Evolutionary conservation across 2,329 filamentous ascomycete genomes (phyloP), one percentile per base, ranked within the genome.

Genomic region (Fusarium sp.): DNA sequence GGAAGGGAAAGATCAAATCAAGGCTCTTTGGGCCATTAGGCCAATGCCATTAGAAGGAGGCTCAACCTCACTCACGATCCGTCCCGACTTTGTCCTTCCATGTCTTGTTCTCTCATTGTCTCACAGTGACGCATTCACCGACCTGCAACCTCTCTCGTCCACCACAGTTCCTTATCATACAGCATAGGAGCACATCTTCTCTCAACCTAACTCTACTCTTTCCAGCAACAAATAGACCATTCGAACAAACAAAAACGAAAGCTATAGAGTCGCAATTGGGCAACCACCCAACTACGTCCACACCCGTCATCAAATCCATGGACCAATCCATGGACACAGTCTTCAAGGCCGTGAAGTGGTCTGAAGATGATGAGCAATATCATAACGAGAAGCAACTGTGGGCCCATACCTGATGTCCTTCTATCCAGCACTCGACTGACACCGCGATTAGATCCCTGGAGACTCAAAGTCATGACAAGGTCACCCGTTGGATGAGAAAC

Each of bases 1-100:
- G 59, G 41, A 39, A 62, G 40, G 20, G 13, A 46, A 57, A 63
- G 13, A 27, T 46, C 32, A 44, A 46, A 52, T 37, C 39, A 47
- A 70, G 52, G 47, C 66, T 56, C 23, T 39, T 55, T 51, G 15
- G 52, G 25, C 39, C 51, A 43, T 43, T 32, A 13, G 52, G 22
- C 40, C 47, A 35, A 40, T 51, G 22, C 40, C 47, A 35, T 51
- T 37, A 23, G 19, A n/a, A 37, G 15, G 39, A 41, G 49, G 32
- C 60, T 65, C 61, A 66, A 61, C 60, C 61, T 68, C 65, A 68
- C 50, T 66, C 65, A 61, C 47, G 54, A 68, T 62, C 65, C 65
- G 41, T 61, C 50, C 47, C 32, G 59, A 65, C 45, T 62, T 25
- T 46, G 49, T 48, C 43, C 47, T 39, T 48, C 27, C 10, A 4